phyloP scores from a whole-genome alignment of 805 yeast species.

The Candida ovalis region DNA sequence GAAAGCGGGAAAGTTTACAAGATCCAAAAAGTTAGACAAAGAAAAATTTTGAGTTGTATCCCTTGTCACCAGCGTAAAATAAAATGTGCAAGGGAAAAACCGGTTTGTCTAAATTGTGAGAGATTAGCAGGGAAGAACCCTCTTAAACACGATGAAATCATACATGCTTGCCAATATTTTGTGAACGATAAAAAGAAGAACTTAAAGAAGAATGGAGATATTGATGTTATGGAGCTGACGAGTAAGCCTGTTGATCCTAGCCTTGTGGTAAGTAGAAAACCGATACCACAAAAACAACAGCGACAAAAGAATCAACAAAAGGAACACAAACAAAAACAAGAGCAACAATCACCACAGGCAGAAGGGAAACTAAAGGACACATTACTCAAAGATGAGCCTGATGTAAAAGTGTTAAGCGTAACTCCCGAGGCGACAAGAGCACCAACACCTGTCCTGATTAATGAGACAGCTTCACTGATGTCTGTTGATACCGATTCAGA shows the following conservation, averaged over 20 bases:
- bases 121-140: slow-evolving; percentile 24
- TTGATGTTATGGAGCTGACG: slow-evolving; percentile 9
- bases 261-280: not conserved
- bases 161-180: slow-evolving; percentile 46
- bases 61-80: slow-evolving; percentile 66
- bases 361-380: not conserved
- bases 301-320: not conserved
- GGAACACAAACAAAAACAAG: not conserved
- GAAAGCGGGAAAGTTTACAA: slow-evolving; percentile 45
- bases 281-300: not conserved
- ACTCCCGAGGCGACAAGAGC: no score
- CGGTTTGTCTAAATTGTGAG: slow-evolving; percentile 55
- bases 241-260: slow-evolving; percentile 1
- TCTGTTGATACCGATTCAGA: no score
- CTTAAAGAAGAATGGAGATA: slow-evolving; percentile 22
- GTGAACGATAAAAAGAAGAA: slow-evolving; percentile 51
- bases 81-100: slow-evolving; percentile 59
- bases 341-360: not conserved
- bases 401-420: no score
- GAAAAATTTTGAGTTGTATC: slow-evolving; percentile 55
- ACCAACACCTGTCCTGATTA: no score
- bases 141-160: slow-evolving; percentile 9
- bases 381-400: not conserved
- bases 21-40: slow-evolving; percentile 57
- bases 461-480: no score